These are phyloP conservation scores for Przewalskia tangutica DNA, from an alignment of 257 asterid species.

Conservation along the genomic window DNA sequence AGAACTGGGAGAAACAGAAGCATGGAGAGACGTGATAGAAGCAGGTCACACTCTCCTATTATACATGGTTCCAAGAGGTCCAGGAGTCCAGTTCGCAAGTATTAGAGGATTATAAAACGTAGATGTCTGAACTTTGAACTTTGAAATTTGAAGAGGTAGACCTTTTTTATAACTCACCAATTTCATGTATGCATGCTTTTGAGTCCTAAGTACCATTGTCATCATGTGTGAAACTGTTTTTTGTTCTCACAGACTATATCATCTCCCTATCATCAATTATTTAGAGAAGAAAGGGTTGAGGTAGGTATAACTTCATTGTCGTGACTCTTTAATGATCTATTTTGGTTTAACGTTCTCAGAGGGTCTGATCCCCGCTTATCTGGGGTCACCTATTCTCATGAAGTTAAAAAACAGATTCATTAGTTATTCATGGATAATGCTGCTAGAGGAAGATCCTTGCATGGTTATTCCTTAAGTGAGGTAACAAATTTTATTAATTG, in stretches of 20 bases:
- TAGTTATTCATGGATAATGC: conserved; percentile 25
- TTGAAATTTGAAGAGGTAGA: no score
- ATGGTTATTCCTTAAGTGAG: conserved; percentile 16
- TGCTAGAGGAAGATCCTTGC: conserved; percentile 26
- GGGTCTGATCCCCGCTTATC: conserved; percentile 14
- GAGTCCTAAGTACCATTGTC: no score
- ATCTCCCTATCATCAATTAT: conserved; percentile 65
- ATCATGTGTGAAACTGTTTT: neutral
- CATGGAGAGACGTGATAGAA: conserved; percentile 62
- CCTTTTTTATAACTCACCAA: no score
- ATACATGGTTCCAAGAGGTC: conserved; percentile 56
- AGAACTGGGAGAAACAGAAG: conserved; percentile 75
- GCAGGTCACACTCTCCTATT: conserved; percentile 78
- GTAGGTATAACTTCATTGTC: conserved; percentile 13
- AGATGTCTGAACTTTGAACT: no score
- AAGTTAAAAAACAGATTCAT: conserved; percentile 16
- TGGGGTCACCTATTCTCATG: conserved; percentile 12
- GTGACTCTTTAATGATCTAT: conserved; percentile 18
- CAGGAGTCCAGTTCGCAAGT: conserved; percentile 56
- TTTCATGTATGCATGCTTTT: no score
- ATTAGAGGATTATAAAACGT: conserved; percentile 1
- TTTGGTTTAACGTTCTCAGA: conserved; percentile 5
- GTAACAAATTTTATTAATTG: conserved; percentile 27
- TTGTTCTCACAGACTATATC: conserved; percentile 81
- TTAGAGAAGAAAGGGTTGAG: conserved; percentile 69